Conservation (phyloP, 306 rosid genomes). For the Fragaria iinumae region DNA sequence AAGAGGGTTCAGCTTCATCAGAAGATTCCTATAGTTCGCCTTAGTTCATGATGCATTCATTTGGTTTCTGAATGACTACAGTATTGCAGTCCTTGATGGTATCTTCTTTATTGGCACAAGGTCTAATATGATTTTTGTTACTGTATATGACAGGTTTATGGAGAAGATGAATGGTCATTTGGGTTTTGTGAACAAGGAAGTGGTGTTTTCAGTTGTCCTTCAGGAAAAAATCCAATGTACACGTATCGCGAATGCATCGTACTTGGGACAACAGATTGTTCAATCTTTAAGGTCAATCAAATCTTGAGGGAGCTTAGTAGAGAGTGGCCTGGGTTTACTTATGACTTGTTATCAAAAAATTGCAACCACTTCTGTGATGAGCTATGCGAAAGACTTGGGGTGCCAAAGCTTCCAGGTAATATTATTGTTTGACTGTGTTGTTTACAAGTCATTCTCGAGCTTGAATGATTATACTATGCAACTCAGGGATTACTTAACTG, state of each 20-base stretch:
- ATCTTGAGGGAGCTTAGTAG: constrained; percentile 92
- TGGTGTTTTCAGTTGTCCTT: constrained; percentile 88
- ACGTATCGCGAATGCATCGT: constrained; percentile 72
- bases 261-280: constrained; percentile 68
- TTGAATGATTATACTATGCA: neutral
- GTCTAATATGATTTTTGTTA: constrained; percentile 21
- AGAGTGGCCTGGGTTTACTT: constrained; percentile 92
- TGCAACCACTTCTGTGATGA: constrained; percentile 99
- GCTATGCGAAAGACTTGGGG: constrained; percentile 83
- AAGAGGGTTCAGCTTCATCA: too few species aligned
- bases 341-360: constrained; percentile 87
- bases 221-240: constrained; percentile 91
- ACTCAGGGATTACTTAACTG: neutral
- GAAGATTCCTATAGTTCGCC: too few species aligned
- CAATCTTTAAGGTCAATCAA: constrained; percentile 79
- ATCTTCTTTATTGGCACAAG: neutral
- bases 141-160: constrained; percentile 56
- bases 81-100: neutral
- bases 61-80: neutral
- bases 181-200: constrained; percentile 96
- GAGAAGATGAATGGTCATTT: constrained; percentile 98
- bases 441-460: neutral
- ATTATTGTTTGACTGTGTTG: constrained; percentile 4
- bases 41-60: neutral
- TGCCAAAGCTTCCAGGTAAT: constrained; percentile 92